Conservation (phyloP, 495 filamentous ascomycete species). For the Penicillium soppii region DNA sequence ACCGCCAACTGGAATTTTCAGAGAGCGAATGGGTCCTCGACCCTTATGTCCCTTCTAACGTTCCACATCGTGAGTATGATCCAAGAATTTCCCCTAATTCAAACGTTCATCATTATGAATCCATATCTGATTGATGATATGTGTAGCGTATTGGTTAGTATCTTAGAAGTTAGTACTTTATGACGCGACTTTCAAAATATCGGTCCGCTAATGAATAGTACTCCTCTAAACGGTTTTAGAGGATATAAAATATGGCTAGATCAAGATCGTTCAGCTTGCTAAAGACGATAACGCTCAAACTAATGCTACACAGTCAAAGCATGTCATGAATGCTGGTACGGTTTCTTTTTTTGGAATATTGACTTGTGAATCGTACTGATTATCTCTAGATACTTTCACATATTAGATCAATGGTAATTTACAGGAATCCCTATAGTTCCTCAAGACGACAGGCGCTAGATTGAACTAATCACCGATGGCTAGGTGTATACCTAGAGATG, state of each 20-base stretch:
- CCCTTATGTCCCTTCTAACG: background rate
- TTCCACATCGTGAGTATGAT: background rate
- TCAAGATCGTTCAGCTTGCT: background rate
- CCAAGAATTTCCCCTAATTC: background rate
- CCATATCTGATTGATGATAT: slow-evolving; percentile 2
- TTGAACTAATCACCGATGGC: slow-evolving; percentile 4
- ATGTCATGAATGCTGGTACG: slow-evolving; percentile 1
- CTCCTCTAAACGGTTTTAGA: background rate
- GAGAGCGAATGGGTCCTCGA: slow-evolving; percentile 4
- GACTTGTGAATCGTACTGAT: slow-evolving; percentile 1
- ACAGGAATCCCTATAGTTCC: background rate
- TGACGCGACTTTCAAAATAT: slow-evolving; percentile 2
- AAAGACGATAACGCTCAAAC: background rate
- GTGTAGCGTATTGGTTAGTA: slow-evolving; percentile 1
- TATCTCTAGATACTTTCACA: slow-evolving; percentile 6
- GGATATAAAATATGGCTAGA: background rate
- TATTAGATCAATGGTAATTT: slow-evolving; percentile 6
- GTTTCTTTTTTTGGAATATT: slow-evolving; percentile 3
- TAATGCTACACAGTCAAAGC: background rate
- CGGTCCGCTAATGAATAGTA: slow-evolving; percentile 5
- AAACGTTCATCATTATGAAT: slow-evolving; percentile 1
- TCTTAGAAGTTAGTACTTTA: background rate
- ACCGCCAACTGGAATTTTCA: slow-evolving; percentile 1
- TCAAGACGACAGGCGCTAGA: background rate
- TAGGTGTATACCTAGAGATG: slow-evolving; percentile 1